Base-by-base conservation (phyloP, 768 basidiomycete species). In the Leccinum imitatum region DNA sequence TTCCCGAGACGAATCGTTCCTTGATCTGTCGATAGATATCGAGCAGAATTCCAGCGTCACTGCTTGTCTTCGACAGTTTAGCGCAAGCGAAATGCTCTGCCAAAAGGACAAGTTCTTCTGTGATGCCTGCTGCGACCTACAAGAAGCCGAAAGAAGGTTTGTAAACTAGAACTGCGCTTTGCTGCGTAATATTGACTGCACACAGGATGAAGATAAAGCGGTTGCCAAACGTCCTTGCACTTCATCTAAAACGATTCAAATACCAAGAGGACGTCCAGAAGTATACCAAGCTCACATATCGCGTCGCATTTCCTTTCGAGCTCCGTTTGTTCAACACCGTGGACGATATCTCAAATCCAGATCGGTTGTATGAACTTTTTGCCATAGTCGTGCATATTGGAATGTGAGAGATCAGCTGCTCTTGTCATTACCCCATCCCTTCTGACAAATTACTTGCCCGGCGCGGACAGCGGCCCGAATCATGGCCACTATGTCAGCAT, bases 361-460 rank as follows among this genome's bases (percentile, higher is more conserved):
- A 99, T 73, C 81, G 95, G 56, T 73, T 98, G 61, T 99, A 97
- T 77, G 87, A 92, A 72, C 83, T 99, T 27, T 98, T 95, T 72
- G 95, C 93, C 14, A 93, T 98, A 59, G 95, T 99, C 35, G 93
- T 99, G n/a, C 97, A 99, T 76, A 95, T 99, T 64, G 97, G 97
- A 82, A 91, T 86, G 95, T 96, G 75, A 70, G 93, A 87, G n/a
- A 30, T 71, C 64, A 54, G 57, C 61, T 65, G 35, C 47, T 31
- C 57, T 44, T 56, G 33, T 59, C 30, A 35, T 56, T 50, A 54
- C 55, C 53, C 56, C 37, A 33, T 50, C 35, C 35, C 10, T 44
- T 50, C 58, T 67, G 58, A 71, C 56, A 35, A 13, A 19, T 63
- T 21, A 37, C 21, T 23, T 56, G 55, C 61, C 61, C 66, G 56